Evolutionary conservation across 2,329 filamentous ascomycete genomes (phyloP).

Genomic region (Achaetomium macrosporum): DNA sequence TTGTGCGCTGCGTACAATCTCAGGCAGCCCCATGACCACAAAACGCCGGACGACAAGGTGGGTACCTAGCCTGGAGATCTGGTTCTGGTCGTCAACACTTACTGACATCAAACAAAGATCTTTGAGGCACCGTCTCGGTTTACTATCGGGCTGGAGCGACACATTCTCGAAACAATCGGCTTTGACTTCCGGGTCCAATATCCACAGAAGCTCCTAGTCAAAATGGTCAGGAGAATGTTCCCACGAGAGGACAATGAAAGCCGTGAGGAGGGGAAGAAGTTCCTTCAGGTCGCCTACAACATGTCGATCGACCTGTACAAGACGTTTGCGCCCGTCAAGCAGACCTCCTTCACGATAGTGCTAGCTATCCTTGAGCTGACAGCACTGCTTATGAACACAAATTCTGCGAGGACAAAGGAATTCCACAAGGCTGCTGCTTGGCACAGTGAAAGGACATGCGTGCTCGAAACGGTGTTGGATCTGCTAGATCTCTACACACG

Average conservation of each 20-base stretch:
- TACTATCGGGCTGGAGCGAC: conserved; percentile 82
- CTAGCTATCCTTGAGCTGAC: conserved; percentile 78
- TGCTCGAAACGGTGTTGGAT: conserved; percentile 78
- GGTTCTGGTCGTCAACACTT: not conserved
- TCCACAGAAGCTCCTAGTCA: conserved; percentile 78
- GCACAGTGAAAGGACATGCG: conserved; percentile 42
- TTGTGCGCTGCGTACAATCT: conserved; percentile 85
- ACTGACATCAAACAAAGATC: conserved; percentile 42
- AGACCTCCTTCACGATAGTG: conserved; percentile 78
- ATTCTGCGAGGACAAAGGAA: conserved; percentile 44
- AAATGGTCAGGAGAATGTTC: conserved; percentile 61
- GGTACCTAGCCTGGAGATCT: not conserved
- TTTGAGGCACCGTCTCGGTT: conserved; percentile 75
- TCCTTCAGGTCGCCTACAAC: conserved; percentile 67
- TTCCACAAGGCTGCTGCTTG: conserved; percentile 44
- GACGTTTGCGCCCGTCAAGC: conserved; percentile 88
- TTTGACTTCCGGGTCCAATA: conserved; percentile 92
- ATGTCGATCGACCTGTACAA: conserved; percentile 87
- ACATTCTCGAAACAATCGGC: conserved; percentile 85
- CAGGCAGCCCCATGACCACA: conserved; percentile 62
- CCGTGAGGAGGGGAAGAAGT: conserved; percentile 43
- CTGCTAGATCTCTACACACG: conserved; percentile 89
- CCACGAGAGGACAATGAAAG: conserved; percentile 25
- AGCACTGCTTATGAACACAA: conserved; percentile 56
- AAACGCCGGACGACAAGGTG: conserved; percentile 76